Evolutionary conservation across 306 rosid species (phyloP).

Genomic region (Coriaria nepalensis): DNA sequence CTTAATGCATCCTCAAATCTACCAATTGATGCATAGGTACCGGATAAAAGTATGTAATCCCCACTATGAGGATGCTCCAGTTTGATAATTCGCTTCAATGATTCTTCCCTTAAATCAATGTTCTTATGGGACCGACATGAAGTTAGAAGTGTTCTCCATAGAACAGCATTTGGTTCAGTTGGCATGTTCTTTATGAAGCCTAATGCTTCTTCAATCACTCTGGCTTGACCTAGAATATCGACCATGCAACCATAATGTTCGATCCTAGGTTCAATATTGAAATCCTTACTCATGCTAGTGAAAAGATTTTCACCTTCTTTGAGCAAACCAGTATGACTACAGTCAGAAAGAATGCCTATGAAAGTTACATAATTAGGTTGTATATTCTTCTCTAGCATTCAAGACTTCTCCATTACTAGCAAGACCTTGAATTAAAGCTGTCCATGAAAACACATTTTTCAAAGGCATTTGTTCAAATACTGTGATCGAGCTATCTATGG

Average conservation of each 20-base stretch:
- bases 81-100: slow-evolving; percentile 23
- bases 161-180: slow-evolving; percentile 33
- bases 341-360: slow-evolving; percentile 38
- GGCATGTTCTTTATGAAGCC: slow-evolving; percentile 41
- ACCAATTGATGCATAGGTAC: slow-evolving; percentile 37
- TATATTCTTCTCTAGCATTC: slow-evolving; percentile 31
- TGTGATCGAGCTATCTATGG: slow-evolving; percentile 31
- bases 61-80: slow-evolving; percentile 49
- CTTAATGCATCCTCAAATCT: slow-evolving; percentile 32
- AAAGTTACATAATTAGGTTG: slow-evolving; percentile 48
- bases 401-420: slow-evolving; percentile 40
- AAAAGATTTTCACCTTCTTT: slow-evolving; percentile 37
- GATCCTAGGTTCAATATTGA: slow-evolving; percentile 34
- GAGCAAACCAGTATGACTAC: slow-evolving; percentile 46
- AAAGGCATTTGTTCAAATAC: slow-evolving; percentile 30
- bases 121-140: slow-evolving; percentile 44
- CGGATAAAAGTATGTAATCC: slow-evolving; percentile 47
- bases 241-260: slow-evolving; percentile 68
- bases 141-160: slow-evolving; percentile 59
- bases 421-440: slow-evolving; percentile 51
- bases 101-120: slow-evolving; percentile 37
- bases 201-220: slow-evolving; percentile 40
- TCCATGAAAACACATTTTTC: slow-evolving; percentile 41
- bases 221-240: slow-evolving; percentile 51
- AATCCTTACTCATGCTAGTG: slow-evolving; percentile 34